These are phyloP conservation scores for Pyrus communis DNA, from an alignment of 306 rosid species.

Conservation along the genomic window DNA sequence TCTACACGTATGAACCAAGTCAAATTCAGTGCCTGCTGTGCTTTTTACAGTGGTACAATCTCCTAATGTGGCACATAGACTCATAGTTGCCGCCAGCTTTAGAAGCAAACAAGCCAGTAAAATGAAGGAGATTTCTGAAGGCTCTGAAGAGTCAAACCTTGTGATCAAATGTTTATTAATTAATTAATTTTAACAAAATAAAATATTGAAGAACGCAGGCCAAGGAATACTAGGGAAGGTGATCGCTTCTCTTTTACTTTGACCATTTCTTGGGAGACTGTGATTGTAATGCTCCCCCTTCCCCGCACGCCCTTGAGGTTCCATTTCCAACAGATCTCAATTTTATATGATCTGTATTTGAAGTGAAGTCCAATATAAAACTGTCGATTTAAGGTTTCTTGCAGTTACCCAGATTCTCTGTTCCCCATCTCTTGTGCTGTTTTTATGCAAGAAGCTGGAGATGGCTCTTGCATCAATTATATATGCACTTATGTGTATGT, in stretches of 20 bases:
- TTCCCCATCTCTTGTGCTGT: conserved; percentile 9
- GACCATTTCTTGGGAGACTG: conserved; percentile 31
- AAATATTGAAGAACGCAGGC: conserved; percentile 35
- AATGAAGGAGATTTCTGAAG: neutral
- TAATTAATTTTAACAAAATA: neutral
- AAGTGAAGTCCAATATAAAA: neutral
- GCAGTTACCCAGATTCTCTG: conserved; percentile 56
- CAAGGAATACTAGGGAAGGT: conserved; percentile 53
- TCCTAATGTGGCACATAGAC: neutral
- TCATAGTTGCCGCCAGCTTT: neutral
- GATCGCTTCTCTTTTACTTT: conserved; percentile 32
- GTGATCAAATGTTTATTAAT: neutral
- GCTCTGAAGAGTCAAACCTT: conserved; percentile 10
- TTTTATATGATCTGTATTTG: too few relatives aligned
- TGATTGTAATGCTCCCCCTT: neutral
- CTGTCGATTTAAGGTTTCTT: conserved; percentile 26
- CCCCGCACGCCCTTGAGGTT: conserved; percentile 11
- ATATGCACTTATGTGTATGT: neutral
- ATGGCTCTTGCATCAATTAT: neutral
- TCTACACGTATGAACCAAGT: neutral
- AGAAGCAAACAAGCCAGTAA: neutral
- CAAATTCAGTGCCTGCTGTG: neutral
- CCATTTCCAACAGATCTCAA: neutral
- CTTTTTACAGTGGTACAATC: neutral
- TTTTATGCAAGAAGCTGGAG: neutral